Evolutionary conservation across 2,329 filamentous ascomycete genomes (phyloP).

Genomic region (Pezicula carpinea): DNA sequence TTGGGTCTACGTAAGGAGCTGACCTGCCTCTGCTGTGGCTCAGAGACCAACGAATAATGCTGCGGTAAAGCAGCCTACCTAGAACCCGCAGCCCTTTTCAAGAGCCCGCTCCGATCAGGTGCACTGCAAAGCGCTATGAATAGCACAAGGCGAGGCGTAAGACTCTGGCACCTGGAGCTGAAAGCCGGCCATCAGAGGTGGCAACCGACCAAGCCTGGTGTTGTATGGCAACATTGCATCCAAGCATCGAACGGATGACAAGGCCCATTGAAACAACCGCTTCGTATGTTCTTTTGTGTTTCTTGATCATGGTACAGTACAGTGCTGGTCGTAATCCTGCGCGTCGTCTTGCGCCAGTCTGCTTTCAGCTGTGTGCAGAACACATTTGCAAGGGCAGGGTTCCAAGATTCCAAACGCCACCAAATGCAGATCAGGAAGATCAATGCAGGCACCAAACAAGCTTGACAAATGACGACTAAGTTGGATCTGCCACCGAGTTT

Average conservation of each 20-base stretch:
- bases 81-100: background rate
- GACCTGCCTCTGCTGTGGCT: background rate
- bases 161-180: background rate
- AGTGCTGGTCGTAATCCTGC: background rate
- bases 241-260: too few relatives aligned
- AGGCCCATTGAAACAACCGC: too few relatives aligned
- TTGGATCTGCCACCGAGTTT: background rate
- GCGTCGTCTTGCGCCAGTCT: background rate
- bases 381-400: background rate
- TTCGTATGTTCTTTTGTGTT: background rate
- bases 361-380: conserved; percentile 2
- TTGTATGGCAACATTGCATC: too few relatives aligned
- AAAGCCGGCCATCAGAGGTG: background rate
- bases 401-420: conserved; percentile 4
- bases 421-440: conserved; percentile 11
- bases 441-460: conserved; percentile 12
- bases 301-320: background rate
- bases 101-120: background rate
- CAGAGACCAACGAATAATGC: too few relatives aligned
- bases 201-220: background rate
- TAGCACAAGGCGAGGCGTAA: background rate
- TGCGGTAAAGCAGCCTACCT: background rate
- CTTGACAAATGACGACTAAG: background rate
- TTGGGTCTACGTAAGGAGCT: background rate
- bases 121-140: background rate